These are phyloP conservation scores for Pythium monospermum DNA, from an alignment of 352 stramenopile species.

Conservation along the genomic window DNA sequence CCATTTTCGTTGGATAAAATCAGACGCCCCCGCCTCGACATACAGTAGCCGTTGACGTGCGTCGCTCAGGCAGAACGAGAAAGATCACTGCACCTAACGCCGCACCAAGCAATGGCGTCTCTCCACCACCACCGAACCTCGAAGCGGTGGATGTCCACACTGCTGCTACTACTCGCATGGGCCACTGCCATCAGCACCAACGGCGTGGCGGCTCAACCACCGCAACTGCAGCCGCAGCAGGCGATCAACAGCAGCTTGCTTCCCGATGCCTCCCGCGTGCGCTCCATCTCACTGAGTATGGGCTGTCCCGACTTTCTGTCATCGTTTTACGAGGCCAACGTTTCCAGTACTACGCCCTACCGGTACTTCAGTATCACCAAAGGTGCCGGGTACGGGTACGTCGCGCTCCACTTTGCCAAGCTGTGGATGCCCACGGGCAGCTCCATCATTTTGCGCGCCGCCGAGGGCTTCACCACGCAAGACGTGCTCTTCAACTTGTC, in stretches of 20 bases:
- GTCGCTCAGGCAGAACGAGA: too few relatives aligned
- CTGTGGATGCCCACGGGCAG: conserved; percentile 37
- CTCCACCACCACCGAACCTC: too few relatives aligned
- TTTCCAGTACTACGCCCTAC: conserved; percentile 28
- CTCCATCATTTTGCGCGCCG: conserved; percentile 37
- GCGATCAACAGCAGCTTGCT: not conserved
- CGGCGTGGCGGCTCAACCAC: too few relatives aligned
- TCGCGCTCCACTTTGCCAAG: conserved; percentile 43
- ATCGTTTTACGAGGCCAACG: conserved; percentile 34
- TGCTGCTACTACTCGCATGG: too few relatives aligned
- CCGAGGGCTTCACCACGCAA: conserved; percentile 34
- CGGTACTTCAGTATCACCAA: conserved; percentile 49
- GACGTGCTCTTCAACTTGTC: conserved; percentile 44
- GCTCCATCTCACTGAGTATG: conserved; percentile 20
- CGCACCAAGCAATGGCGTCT: too few relatives aligned
- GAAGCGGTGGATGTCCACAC: too few relatives aligned
- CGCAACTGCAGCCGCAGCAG: too few relatives aligned
- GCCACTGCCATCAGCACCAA: too few relatives aligned
- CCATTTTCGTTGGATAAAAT: too few relatives aligned
- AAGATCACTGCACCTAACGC: too few relatives aligned
- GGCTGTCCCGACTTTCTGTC: conserved; percentile 50
- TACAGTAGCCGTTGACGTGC: too few relatives aligned
- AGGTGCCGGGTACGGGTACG: conserved; percentile 42
- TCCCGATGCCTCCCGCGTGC: not conserved
- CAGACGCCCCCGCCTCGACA: too few relatives aligned